Base-by-base conservation (phyloP, 1,284 basidiomycete species). In the Veloboletus limbatus region DNA sequence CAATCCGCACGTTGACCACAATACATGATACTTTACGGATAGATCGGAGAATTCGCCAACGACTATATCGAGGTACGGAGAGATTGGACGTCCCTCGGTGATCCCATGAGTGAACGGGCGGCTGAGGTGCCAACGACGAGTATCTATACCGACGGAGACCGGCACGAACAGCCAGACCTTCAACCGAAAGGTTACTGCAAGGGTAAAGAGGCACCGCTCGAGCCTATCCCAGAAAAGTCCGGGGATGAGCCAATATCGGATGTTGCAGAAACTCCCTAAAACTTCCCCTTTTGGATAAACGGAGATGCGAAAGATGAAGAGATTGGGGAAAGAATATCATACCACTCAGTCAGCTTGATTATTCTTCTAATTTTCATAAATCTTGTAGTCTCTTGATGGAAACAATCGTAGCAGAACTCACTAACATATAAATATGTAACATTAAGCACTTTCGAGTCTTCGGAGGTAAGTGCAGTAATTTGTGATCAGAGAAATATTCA, bases 1-100 rank as follows among this genome's bases (percentile, higher is more conserved):
- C 33, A 7, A 30, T 28, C n/a, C 43, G 6, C 10, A 11, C n/a
- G n/a, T n/a, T 22, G n/a, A 28, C 6, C 11, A 27, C 24, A 18
- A 4, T 1, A 14, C 10, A 28, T 40, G 20, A 46, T n/a, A 3
- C 2, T 22, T 40, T 22, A 24, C 10, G 36, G n/a, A 48, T 54
- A 87, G 83, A 84, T 87, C 45, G 86, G 85, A 50, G 86, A 88
- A 62, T 88, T 87, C 55, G 85, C 83, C 22, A 81, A 73, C 25
- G 86, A 88, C 59, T 88, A 87, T 54, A 85, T 88, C 52, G 85
- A 88, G 60, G 75, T 86, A n/a, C 80, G 81, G 32, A 75, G 85
- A 41, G 78, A 86, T 52, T 80, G 81, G 70, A 75, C 61, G 8
- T 52, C 57, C 21, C 41, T 60, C 24, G 47, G 43, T 25, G 43